Base-by-base conservation (phyloP, 1,139 yeast species). In the Arxiozyma slooffiae region DNA sequence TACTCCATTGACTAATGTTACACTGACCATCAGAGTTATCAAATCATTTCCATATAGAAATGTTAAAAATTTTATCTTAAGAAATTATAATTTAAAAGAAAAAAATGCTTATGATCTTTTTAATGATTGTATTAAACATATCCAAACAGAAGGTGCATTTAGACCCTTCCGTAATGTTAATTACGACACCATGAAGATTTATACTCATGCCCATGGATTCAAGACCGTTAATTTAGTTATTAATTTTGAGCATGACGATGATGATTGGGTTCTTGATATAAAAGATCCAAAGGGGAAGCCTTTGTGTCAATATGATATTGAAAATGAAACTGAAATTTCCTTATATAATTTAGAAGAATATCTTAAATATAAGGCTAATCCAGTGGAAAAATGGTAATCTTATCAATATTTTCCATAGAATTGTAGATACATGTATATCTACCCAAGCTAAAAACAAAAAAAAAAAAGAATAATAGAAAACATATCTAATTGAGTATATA, bases 1-100 rank as follows among this genome's bases (percentile, higher is more conserved):
- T 7, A 67, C 61, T 45, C 66, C 64, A 21, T 54, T 70, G 9
- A 56, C 71, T 3, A 63, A 62, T 63, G 82, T 96, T 0, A 79
- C 88, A 20, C 67, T 92, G 45, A 92, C 98, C 0, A 75, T 94
- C 11, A 78, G 99, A 49, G 79, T 92, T 30, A 79, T 92, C 64
- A 90, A 90, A 66, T 88, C 97, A 0, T 92, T 92, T 64, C 94
- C 95, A 18, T 90, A 88, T 70, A 75, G 98, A 66, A 89, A 92
- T 57, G 90, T 90, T 52, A 86, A 84, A 67, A 90, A 89, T 65
- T 75, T 85, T 57, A 79, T 94, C 9, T 70, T 89, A 50, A 80
- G 77, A 46, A 78, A 85, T 58, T 76, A 90, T 47, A 86, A 92
- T 67, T 77, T 94, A 60, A 78, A 81, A 52, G 71, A 71, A 20